Evolutionary conservation across 2,329 filamentous ascomycete species (phyloP), one percentile per base, ranked within the genome.

Genomic region (Tolypocladium inflatum): DNA sequence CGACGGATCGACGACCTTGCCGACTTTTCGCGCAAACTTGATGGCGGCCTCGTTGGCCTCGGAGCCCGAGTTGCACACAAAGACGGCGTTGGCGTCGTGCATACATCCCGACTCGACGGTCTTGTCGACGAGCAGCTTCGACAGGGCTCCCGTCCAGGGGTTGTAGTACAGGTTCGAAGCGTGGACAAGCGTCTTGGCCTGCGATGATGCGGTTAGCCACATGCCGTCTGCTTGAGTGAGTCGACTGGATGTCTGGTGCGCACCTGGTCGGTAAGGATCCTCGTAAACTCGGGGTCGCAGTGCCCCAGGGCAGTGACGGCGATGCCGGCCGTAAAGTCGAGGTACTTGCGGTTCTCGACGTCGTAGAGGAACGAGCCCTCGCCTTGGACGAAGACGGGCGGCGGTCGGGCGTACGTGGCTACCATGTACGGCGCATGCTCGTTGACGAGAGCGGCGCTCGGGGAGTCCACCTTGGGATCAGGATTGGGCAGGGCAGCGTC

Each of bases 1-100:
- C 0, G 84, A 84, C 1, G 88, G 84, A 62, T 91, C 87, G 35
- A 86, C 67, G 11, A 84, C 77, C 73, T 93, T 93, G 66, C 91
- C 92, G 26, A 88, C 87, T 75, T 99, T 99, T 66, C 94, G 85
- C 23, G 93, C 89, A 68, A 99, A 97, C 74, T 99, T 99, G 72
- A 99, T 89, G 41, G 93, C 94, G 1, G 93, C 94, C 76, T 99
- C 94, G 73, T 99, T 99, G 70, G 94, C 94, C 76, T 99, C 94
- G 60, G 89, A 90, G 60, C 94, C 94, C 4, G 92, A 97, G 77
- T 99, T 99, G 78, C 91, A 96, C 63, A 99, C 83, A 70, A 99
- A 99, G 2, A 90, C 91, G 58, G 89, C 84, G 23, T 82, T 79
- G 21, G 88, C 91, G 68, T 88, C 84, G 65, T 88, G 84, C 88